Percentiles rank a stretch among this genome's conserved stretches.
phyloP scores from a whole-genome alignment of 371 early-diverging fungal species.

The Haplosporangium sp. region DNA sequence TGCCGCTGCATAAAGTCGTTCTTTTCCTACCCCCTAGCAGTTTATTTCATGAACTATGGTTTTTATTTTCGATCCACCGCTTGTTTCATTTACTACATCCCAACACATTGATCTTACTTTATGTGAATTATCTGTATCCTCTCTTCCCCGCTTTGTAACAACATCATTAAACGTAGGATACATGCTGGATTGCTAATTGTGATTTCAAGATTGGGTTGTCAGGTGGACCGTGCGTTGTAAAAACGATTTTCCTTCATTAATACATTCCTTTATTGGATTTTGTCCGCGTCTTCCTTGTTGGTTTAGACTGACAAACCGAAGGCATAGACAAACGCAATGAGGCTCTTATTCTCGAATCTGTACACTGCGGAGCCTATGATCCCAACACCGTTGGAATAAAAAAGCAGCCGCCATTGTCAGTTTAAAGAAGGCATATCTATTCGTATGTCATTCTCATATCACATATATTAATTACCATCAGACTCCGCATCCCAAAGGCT shows the following conservation, averaged over 20 bases:
- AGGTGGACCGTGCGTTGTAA: too few species aligned
- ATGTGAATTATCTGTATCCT: too few species aligned
- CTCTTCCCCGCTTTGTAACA: too few species aligned
- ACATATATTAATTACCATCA: slow-evolving; percentile 23
- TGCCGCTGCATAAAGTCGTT: background rate
- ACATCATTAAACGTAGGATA: too few species aligned
- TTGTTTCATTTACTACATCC: too few species aligned
- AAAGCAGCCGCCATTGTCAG: background rate
- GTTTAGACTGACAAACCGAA: slow-evolving; percentile 33
- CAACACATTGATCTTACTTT: too few species aligned
- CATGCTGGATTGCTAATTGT: too few species aligned
- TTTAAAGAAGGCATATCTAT: background rate
- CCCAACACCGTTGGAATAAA: background rate
- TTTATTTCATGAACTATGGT: background rate
- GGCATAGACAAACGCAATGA: slow-evolving; percentile 42
- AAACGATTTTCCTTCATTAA: too few species aligned
- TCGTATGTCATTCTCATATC: background rate
- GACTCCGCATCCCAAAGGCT: slow-evolving; percentile 51
- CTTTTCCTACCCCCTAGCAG: background rate
- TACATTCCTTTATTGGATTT: background rate
- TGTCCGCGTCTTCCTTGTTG: background rate
- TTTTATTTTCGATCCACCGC: background rate
- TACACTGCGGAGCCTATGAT: slow-evolving; percentile 34
- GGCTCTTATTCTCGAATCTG: slow-evolving; percentile 38
- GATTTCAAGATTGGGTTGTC: too few species aligned